Evolutionary conservation across 2,329 filamentous ascomycete genomes (phyloP), one percentile per base, ranked within the genome.

Genomic region (Lomentospora prolificans): DNA sequence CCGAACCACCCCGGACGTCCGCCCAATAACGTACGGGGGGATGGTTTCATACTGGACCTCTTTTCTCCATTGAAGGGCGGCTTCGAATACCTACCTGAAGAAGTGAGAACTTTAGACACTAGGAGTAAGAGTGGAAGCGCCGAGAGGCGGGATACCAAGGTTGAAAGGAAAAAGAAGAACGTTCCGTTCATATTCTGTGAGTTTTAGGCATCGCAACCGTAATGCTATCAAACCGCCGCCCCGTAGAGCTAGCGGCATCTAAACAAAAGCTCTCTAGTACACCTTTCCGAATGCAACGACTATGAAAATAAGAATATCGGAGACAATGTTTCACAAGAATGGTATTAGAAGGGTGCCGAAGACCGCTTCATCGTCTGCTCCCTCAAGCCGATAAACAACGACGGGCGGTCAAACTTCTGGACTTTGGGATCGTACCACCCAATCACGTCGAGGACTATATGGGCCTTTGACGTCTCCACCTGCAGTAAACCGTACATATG

Each of bases 371-470:
- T 17, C 44, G 44, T 48, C 44, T 22, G 17, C 44, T 48, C 44
- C 44, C 44, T 48, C 44, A 48, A 19, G 3, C 44, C 44, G 24
- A 48, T 25, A 22, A 22, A 48, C 44, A 48, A 12, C 22, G 44
- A 48, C 44, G 44, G 22, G 17, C 22, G 22, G 22, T 48, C 44
- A 48, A 72, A 80, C 50, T 67, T 69, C 58, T 72, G 71, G 41
- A 72, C 74, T 64, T 80, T 77, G 1, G 81, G 80, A 62, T 84
- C 74, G 66, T 79, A 85, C 65, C 75, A 80, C 2, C 72, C 76
- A 9, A 66, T 57, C 2, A 80, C 78, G 58, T 81, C 76, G 10
- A 83, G 67, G 2, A 74, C 72, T 55, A 83, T 63, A 52, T 70
- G 69, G 1, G 73, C 73, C 22, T 66, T 72, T 2, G 74, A 64